A percentile compares a stretch with the other conserved stretches of the same genome.
These are phyloP conservation scores for Dittrichia graveolens DNA, from an alignment of 129 eudicot genomes.

Conservation along the genomic window DNA sequence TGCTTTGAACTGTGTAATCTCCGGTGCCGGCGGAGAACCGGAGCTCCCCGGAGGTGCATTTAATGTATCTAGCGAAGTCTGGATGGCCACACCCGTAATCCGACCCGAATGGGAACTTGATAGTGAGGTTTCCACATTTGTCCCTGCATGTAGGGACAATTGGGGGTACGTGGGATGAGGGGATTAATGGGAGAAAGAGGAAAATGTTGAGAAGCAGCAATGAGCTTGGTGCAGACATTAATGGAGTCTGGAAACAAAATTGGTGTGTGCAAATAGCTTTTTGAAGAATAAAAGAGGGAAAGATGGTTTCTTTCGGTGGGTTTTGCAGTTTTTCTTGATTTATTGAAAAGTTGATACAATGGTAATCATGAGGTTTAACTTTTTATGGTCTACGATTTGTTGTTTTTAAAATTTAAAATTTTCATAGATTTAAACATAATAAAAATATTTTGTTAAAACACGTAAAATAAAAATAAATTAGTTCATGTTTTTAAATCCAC, in stretches of 20 bases:
- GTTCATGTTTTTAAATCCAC: neutral
- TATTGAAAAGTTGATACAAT: slow-evolving; percentile 53
- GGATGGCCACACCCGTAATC: slow-evolving; percentile 81
- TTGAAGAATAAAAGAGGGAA: slow-evolving; percentile 15
- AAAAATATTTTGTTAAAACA: too few relatives aligned
- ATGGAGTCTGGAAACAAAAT: slow-evolving; percentile 15
- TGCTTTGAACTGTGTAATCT: slow-evolving; percentile 47
- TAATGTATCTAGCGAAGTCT: slow-evolving; percentile 55
- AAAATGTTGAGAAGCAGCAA: slow-evolving; percentile 41
- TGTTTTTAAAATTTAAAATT: slow-evolving; percentile 6
- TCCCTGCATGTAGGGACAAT: slow-evolving; percentile 57
- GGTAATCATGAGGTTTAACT: slow-evolving; percentile 44
- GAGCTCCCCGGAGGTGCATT: slow-evolving; percentile 52
- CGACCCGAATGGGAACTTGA: slow-evolving; percentile 69
- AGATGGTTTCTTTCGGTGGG: slow-evolving; percentile 54
- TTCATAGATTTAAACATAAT: too few relatives aligned
- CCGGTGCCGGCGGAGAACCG: slow-evolving; percentile 60
- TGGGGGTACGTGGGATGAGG: slow-evolving; percentile 52
- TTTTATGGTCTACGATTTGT: slow-evolving; percentile 5
- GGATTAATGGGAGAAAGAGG: slow-evolving; percentile 33
- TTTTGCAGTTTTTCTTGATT: slow-evolving; percentile 45
- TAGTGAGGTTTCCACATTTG: slow-evolving; percentile 53
- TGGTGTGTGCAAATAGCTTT: slow-evolving; percentile 25
- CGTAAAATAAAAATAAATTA: too few relatives aligned
- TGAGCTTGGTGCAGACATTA: slow-evolving; percentile 38